These are phyloP conservation scores for Euphrasia arctica DNA, from an alignment of 305 asterid species.

Conservation along the genomic window DNA sequence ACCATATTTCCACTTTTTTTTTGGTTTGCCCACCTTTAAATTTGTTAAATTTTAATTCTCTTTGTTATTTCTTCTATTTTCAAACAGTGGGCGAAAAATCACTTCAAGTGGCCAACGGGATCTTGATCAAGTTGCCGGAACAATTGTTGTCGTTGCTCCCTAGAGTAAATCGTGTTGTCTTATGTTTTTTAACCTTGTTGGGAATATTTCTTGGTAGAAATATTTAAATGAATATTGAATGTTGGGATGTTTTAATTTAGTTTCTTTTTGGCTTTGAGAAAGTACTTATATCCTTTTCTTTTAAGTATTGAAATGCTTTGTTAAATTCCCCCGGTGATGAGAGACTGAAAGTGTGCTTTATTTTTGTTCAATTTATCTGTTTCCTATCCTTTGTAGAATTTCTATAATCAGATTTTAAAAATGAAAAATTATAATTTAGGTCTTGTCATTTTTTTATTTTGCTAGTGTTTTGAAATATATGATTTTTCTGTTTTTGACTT, in stretches of 20 bases:
- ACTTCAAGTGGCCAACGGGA: constrained; percentile 55
- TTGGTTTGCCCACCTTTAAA: background rate
- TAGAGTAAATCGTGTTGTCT: constrained; percentile 21
- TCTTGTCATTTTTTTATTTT: background rate
- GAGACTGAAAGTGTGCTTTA: background rate
- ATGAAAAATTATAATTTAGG: too few relatives aligned
- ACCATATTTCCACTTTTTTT: background rate
- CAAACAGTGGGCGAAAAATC: constrained; percentile 50
- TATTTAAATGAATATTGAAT: constrained; percentile 19
- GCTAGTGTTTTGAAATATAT: too few relatives aligned
- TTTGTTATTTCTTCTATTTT: background rate
- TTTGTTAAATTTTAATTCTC: background rate
- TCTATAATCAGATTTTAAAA: too few relatives aligned
- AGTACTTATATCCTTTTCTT: background rate
- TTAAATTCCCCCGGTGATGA: background rate
- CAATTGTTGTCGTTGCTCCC: constrained; percentile 43
- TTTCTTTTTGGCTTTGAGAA: constrained; percentile 7
- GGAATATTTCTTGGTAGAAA: constrained; percentile 21
- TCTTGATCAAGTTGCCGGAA: constrained; percentile 63
- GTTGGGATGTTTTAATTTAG: constrained; percentile 18
- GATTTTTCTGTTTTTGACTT: too few relatives aligned
- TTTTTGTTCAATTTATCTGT: background rate
- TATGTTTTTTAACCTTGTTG: background rate
- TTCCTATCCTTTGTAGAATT: background rate
- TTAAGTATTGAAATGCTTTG: background rate